Evolutionary conservation across 116 monocot genomes (phyloP).

Genomic region (Cymodocea nodosa): DNA sequence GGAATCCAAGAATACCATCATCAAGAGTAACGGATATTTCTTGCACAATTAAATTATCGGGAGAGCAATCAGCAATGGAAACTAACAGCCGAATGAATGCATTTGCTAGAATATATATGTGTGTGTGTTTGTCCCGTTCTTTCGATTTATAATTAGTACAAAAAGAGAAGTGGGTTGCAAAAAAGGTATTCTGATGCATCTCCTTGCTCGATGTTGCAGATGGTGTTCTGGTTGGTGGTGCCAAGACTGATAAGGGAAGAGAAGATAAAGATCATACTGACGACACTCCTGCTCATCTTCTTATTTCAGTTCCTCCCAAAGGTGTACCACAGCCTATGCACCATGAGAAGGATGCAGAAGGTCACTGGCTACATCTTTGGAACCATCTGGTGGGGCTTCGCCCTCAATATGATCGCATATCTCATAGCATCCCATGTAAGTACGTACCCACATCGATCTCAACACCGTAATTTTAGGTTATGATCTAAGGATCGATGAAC

Average conservation of each 20-base stretch:
- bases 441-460: neutral
- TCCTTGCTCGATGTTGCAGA: constrained; percentile 26
- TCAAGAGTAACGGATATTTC: no score
- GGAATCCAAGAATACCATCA: no score
- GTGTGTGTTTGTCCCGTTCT: no score
- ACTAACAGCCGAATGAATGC: no score
- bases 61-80: no score
- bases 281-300: constrained; percentile 40
- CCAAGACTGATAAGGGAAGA: constrained; percentile 35
- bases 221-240: constrained; percentile 36
- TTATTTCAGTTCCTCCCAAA: constrained; percentile 63
- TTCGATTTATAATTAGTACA: no score
- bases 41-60: no score
- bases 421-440: constrained; percentile 85
- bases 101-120: no score
- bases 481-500: no score
- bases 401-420: constrained; percentile 66
- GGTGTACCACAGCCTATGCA: constrained; percentile 49
- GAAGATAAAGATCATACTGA: constrained; percentile 38
- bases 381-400: constrained; percentile 84
- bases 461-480: no score
- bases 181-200: no score
- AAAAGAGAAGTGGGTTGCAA: no score
- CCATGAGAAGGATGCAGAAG: constrained; percentile 68
- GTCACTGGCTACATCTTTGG: constrained; percentile 78